Evolutionary conservation across 371 early-diverging fungal species (phyloP).

Genomic region (Apophysomyces ossiformis): DNA sequence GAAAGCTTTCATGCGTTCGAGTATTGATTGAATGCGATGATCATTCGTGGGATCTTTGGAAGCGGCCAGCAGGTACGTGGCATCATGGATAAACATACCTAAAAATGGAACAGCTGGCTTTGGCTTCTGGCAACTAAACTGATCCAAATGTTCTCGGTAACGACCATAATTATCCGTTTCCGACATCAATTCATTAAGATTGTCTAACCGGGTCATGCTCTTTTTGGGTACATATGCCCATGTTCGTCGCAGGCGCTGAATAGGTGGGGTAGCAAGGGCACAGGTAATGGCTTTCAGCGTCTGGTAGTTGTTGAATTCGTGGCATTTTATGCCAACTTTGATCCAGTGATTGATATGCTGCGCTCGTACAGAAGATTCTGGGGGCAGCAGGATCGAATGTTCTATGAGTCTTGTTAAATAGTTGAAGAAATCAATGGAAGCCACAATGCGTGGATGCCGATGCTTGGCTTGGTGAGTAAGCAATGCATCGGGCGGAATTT

Average conservation of each 20-base stretch:
- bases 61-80: constrained; percentile 70
- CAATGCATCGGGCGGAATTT: constrained; percentile 62
- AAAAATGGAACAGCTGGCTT: constrained; percentile 74
- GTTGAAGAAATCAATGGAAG: constrained; percentile 80
- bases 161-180: constrained; percentile 68
- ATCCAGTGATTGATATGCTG: constrained; percentile 68
- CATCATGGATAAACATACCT: constrained; percentile 77
- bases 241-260: constrained; percentile 68
- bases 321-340: constrained; percentile 63
- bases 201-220: constrained; percentile 53
- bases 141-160: constrained; percentile 60
- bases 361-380: constrained; percentile 59
- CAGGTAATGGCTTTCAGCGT: constrained; percentile 70
- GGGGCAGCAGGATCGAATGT: constrained; percentile 64
- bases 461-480: constrained; percentile 63
- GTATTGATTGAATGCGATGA: constrained; percentile 45
- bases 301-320: constrained; percentile 68
- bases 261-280: constrained; percentile 72
- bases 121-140: constrained; percentile 20
- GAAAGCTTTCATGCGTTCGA: constrained; percentile 49
- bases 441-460: constrained; percentile 66
- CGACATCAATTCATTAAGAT: constrained; percentile 59
- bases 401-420: constrained; percentile 74
- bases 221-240: constrained; percentile 77
- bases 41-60: constrained; percentile 55